Percentiles rank a stretch among this genome's conserved stretches.
Evolutionary conservation across 495 filamentous ascomycete genomes (phyloP).

Genomic region (Bacidia gigantensis): DNA sequence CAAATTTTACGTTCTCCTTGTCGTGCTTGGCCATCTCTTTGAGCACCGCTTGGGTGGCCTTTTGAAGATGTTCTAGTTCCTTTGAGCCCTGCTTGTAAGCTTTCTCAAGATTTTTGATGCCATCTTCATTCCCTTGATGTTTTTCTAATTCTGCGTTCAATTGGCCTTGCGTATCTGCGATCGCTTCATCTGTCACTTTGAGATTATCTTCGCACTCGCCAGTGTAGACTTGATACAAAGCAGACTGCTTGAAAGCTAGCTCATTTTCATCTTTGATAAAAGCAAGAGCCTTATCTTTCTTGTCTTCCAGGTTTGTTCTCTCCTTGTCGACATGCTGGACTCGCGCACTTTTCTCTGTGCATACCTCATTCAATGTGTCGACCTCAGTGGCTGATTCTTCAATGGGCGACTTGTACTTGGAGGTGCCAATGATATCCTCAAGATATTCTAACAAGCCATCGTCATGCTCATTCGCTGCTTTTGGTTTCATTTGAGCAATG

Average conservation of each 20-base stretch:
- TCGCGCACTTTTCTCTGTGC: conserved; percentile 80
- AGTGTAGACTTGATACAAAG: conserved; percentile 82
- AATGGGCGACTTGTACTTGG: conserved; percentile 92
- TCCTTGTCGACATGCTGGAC: conserved; percentile 98
- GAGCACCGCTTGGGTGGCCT: conserved; percentile 59
- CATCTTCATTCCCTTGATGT: conserved; percentile 78
- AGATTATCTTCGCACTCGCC: conserved; percentile 78
- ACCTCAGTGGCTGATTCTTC: conserved; percentile 83
- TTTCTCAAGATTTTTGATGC: conserved; percentile 81
- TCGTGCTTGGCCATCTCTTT: conserved; percentile 89
- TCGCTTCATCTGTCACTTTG: conserved; percentile 77
- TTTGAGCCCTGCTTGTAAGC: conserved; percentile 66
- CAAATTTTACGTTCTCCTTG: conserved; percentile 91
- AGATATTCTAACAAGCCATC: conserved; percentile 94
- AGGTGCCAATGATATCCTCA: conserved; percentile 96
- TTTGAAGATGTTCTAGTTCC: conserved; percentile 72
- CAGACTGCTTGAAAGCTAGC: conserved; percentile 70
- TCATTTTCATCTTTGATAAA: conserved; percentile 91
- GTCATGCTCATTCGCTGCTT: conserved; percentile 86
- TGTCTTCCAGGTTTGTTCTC: conserved; percentile 78
- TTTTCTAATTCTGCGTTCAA: conserved; percentile 82
- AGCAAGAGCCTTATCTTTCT: conserved; percentile 85
- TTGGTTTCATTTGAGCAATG: conserved; percentile 98
- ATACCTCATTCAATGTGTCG: conserved; percentile 86
- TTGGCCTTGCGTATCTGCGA: conserved; percentile 75